Percentiles rank a stretch among this genome's conserved stretches.
phyloP scores from a whole-genome alignment of 177 flowering plant genomes.

The Vitis hybrid region DNA sequence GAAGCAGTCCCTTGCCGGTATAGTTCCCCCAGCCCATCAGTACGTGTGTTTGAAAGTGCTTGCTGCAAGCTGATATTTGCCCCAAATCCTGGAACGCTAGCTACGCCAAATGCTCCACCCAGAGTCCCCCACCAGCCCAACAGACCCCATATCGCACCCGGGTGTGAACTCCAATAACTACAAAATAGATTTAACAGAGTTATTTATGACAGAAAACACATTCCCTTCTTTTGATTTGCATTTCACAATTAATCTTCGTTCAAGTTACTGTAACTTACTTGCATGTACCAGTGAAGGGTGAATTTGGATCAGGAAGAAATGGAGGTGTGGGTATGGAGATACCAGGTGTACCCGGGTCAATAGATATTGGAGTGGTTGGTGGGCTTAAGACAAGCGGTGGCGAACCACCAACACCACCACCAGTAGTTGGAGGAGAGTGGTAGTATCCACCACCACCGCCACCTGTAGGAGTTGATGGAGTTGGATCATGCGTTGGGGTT shows the following conservation, averaged over 20 bases:
- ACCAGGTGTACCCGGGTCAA: conserved; percentile 25
- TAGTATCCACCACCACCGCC: conserved; percentile 28
- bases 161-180: conserved; percentile 81
- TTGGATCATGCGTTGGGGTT: conserved; percentile 19
- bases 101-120: conserved; percentile 48
- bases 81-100: conserved; percentile 42
- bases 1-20: conserved; percentile 90
- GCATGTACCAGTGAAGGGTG: conserved; percentile 68
- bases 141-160: conserved; percentile 60
- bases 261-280: conserved; percentile 36
- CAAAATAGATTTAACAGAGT: neutral
- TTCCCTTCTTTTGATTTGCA: neutral
- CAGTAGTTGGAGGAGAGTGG: conserved; percentile 32
- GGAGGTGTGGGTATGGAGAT: conserved; percentile 38
- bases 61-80: conserved; percentile 45
- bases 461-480: conserved; percentile 12
- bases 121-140: conserved; percentile 78
- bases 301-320: conserved; percentile 43
- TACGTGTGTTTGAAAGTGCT: conserved; percentile 67
- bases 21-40: conserved; percentile 69
- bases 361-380: conserved; percentile 37
- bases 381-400: conserved; percentile 27
- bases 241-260: neutral
- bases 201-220: neutral
- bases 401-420: conserved; percentile 16